These are phyloP conservation scores for Globisporangium alternatum DNA, from an alignment of 352 stramenopile genomes.

Conservation along the genomic window DNA sequence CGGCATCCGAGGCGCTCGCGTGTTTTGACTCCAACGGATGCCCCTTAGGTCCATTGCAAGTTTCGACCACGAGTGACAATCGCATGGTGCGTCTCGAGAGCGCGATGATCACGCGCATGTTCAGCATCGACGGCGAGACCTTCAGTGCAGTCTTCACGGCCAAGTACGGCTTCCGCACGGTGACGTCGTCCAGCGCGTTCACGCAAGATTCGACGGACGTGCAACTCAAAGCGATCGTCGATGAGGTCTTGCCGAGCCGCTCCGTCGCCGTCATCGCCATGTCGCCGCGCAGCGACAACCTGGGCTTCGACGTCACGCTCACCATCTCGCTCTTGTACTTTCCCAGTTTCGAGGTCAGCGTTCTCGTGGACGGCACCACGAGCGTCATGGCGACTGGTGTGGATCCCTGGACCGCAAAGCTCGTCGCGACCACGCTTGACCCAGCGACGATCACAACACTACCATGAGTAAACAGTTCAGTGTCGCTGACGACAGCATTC, in stretches of 20 bases:
- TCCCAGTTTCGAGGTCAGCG: background rate
- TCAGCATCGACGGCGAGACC: constrained; percentile 3
- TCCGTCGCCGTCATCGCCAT: background rate
- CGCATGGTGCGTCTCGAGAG: constrained; percentile 21
- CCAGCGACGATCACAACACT: background rate
- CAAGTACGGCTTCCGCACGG: constrained; percentile 17
- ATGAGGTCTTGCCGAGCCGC: constrained; percentile 14
- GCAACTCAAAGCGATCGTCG: constrained; percentile 12
- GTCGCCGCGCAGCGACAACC: background rate
- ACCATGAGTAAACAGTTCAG: background rate
- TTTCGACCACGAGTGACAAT: background rate
- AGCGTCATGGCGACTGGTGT: background rate
- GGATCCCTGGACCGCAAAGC: background rate
- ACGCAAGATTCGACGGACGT: constrained; percentile 5
- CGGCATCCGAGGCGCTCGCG: constrained; percentile 14
- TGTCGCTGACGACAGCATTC: background rate
- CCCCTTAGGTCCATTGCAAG: constrained; percentile 21
- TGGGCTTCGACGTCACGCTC: constrained; percentile 11
- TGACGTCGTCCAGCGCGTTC: constrained; percentile 13
- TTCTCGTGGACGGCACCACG: background rate
- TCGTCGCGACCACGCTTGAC: constrained; percentile 3
- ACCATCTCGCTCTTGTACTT: constrained; percentile 13
- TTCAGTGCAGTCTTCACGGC: constrained; percentile 21
- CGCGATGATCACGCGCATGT: background rate
- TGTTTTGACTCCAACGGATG: constrained; percentile 22